A percentile compares a stretch with the other conserved stretches of the same genome.
Conservation (phyloP, 257 asterid genomes). For the Oldenlandia corymbosa region DNA sequence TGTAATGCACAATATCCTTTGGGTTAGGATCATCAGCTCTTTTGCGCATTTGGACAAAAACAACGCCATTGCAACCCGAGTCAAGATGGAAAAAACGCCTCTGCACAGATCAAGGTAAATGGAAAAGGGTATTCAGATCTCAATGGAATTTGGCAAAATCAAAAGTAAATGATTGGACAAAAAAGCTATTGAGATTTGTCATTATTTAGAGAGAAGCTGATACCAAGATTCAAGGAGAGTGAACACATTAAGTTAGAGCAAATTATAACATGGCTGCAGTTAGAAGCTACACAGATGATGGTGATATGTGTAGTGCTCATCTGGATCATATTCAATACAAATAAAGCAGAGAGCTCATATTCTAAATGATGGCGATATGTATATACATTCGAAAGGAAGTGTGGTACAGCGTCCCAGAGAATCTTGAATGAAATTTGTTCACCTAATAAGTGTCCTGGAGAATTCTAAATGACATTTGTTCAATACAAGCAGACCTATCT, state of each 20-base stretch:
- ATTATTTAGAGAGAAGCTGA: too few relatives aligned
- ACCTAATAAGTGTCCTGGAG: neutral
- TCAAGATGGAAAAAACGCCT: conserved; percentile 80
- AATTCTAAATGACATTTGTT: neutral
- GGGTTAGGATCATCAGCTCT: conserved; percentile 80
- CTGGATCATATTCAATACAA: neutral
- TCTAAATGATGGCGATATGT: too few relatives aligned
- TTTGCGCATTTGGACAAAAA: conserved; percentile 83
- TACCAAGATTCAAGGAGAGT: neutral
- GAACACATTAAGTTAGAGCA: neutral
- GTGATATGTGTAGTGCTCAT: neutral
- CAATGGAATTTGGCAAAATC: neutral
- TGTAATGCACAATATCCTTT: conserved; percentile 74
- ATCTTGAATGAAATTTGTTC: too few relatives aligned
- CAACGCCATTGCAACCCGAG: conserved; percentile 90
- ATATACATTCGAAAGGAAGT: too few relatives aligned
- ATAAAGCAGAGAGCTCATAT: too few relatives aligned
- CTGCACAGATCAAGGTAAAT: conserved; percentile 28
- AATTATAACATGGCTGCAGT: neutral
- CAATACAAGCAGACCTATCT: conserved; percentile 1
- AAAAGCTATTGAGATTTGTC: too few relatives aligned
- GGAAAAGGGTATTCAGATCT: neutral
- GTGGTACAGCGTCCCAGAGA: too few relatives aligned
- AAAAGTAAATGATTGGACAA: too few relatives aligned
- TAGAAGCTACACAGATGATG: neutral